phyloP scores from a whole-genome alignment of 2,329 filamentous ascomycete species.

The Cytospora chrysosperma region DNA sequence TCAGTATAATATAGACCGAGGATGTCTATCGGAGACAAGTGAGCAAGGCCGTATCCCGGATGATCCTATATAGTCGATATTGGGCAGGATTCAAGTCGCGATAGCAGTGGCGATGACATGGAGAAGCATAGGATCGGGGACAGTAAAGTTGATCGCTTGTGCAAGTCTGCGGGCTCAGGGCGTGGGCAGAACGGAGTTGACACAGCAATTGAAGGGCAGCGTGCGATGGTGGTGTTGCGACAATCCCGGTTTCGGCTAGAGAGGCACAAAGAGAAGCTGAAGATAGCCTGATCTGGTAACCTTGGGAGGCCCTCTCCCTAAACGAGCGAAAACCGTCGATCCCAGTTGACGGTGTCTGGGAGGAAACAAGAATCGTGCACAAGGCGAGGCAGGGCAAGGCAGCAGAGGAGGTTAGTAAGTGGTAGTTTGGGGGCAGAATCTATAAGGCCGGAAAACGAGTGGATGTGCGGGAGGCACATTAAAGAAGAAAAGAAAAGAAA shows the following conservation, averaged over 20 bases:
- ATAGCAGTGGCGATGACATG: neutral
- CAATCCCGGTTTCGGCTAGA: neutral
- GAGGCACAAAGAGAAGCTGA: constrained; percentile 8
- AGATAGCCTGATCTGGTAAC: constrained; percentile 2
- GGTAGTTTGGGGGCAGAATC: too few relatives aligned
- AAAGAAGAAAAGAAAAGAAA: neutral
- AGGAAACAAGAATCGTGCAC: neutral
- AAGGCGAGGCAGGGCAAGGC: neutral
- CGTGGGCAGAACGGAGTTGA: neutral
- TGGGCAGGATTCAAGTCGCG: neutral
- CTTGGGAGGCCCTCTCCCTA: constrained; percentile 1
- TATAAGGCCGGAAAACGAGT: constrained; percentile 12
- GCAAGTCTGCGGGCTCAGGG: neutral
- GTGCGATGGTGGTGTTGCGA: neutral
- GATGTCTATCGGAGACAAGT: neutral
- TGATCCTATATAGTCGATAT: neutral
- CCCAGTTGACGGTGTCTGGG: neutral
- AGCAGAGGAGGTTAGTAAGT: too few relatives aligned
- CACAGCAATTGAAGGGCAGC: neutral
- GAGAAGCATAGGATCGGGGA: neutral
- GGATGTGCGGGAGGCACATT: constrained; percentile 7
- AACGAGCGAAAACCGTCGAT: constrained; percentile 8
- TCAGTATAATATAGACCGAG: neutral
- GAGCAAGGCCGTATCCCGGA: neutral
- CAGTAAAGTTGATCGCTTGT: neutral